Evolutionary conservation across 129 eudicot genomes (phyloP).

Genomic region (Erigeron canadensis): DNA sequence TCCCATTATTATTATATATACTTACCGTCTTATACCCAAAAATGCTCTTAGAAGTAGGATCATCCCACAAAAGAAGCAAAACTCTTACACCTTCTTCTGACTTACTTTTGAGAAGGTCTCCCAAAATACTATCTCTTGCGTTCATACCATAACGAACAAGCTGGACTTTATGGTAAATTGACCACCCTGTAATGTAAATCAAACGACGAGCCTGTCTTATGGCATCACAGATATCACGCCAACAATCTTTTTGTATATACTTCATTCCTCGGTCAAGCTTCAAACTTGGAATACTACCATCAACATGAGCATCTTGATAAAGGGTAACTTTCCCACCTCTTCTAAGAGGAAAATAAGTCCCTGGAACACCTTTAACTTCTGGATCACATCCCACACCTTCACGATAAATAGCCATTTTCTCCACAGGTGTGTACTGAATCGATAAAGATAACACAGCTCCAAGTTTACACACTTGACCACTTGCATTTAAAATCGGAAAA

Average conservation of each 20-base stretch:
- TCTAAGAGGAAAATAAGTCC: slow-evolving; percentile 30
- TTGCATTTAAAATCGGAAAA: not conserved
- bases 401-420: not conserved
- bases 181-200: slow-evolving; percentile 10
- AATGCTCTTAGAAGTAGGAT: slow-evolving; percentile 30
- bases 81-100: slow-evolving; percentile 34
- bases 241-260: slow-evolving; percentile 14
- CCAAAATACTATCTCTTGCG: slow-evolving; percentile 17
- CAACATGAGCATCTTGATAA: slow-evolving; percentile 44
- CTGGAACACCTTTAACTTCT: not conserved
- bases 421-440: slow-evolving; percentile 5
- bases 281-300: slow-evolving; percentile 10
- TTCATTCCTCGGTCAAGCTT: slow-evolving; percentile 9
- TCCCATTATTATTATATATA: slow-evolving; percentile 2
- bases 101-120: slow-evolving; percentile 30
- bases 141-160: slow-evolving; percentile 25
- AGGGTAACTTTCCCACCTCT: slow-evolving; percentile 42
- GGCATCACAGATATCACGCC: slow-evolving; percentile 20
- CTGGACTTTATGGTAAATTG: slow-evolving; percentile 9
- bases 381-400: not conserved
- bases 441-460: not conserved
- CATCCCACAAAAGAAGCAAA: slow-evolving; percentile 32
- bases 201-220: slow-evolving; percentile 3
- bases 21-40: slow-evolving; percentile 25
- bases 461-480: slow-evolving; percentile 4